A percentile compares a stretch with the other conserved stretches of the same genome.
Evolutionary conservation across 345 rosid species (phyloP).

Genomic region (Trapa bicornis): DNA sequence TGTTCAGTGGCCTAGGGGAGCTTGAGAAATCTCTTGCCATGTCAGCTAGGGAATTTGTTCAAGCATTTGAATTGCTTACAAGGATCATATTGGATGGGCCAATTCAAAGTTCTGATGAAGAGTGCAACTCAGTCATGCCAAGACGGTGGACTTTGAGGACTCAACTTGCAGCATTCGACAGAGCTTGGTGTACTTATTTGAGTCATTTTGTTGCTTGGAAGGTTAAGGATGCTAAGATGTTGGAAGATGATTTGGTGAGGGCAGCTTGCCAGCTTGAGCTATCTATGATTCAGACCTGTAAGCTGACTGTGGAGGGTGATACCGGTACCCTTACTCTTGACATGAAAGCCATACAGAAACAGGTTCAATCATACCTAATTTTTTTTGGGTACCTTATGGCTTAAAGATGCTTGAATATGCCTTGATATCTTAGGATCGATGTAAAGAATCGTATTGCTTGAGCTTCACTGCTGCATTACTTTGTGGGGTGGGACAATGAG

Average conservation of each 20-base stretch:
- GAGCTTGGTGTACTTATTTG: constrained; percentile 74
- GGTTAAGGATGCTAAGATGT: constrained; percentile 76
- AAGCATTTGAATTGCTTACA: constrained; percentile 60
- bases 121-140: constrained; percentile 23
- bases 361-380: constrained; percentile 32
- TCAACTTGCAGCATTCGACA: constrained; percentile 73
- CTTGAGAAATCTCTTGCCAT: constrained; percentile 61
- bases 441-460: neutral
- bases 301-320: constrained; percentile 55
- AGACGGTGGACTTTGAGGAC: constrained; percentile 55
- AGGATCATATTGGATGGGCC: constrained; percentile 70
- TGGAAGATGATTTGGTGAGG: constrained; percentile 85
- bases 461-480: neutral
- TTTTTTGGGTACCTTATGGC: neutral
- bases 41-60: constrained; percentile 53
- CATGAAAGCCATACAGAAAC: constrained; percentile 81
- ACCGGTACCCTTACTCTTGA: constrained; percentile 58
- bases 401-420: neutral
- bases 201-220: constrained; percentile 93
- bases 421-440: neutral
- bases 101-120: constrained; percentile 42
- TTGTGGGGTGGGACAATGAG: too few species aligned
- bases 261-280: constrained; percentile 99
- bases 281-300: constrained; percentile 90
- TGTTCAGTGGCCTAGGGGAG: constrained; percentile 80